Conservation (phyloP, 805 yeast species). For the Starmerella bombi region DNA sequence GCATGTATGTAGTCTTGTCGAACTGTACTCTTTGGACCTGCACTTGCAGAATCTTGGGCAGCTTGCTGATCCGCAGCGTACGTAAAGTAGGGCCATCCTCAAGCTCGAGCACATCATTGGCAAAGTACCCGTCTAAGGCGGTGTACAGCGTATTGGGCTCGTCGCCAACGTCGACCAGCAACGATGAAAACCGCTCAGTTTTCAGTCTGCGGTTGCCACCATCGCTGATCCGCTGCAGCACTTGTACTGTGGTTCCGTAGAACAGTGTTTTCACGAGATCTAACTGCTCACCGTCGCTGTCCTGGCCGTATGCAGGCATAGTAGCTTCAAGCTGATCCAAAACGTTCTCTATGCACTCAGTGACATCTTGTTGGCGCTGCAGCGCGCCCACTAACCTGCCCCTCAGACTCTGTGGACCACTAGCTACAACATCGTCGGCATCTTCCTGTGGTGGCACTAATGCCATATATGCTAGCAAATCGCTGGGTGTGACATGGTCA, state of each 20-base stretch:
- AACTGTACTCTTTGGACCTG: constrained; percentile 91
- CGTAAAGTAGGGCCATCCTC: constrained; percentile 62
- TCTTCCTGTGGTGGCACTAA: constrained; percentile 34
- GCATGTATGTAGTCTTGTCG: constrained; percentile 57
- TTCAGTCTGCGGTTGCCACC: constrained; percentile 37
- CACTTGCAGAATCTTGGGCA: constrained; percentile 76
- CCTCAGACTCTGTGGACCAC: constrained; percentile 2
- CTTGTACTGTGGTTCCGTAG: constrained; percentile 75
- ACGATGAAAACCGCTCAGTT: constrained; percentile 63
- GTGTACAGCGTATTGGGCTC: constrained; percentile 84
- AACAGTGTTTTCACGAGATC: constrained; percentile 72
- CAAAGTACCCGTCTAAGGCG: constrained; percentile 73
- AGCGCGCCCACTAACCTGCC: constrained; percentile 15
- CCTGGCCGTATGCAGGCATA: constrained; percentile 35
- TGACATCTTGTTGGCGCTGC: constrained; percentile 81
- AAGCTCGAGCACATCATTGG: constrained; percentile 52
- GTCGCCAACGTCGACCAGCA: constrained; percentile 75
- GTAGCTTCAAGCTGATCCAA: constrained; percentile 72
- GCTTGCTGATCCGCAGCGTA: constrained; percentile 50
- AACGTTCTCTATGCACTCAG: constrained; percentile 93
- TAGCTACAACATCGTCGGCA: constrained; percentile 17
- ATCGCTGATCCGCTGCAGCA: constrained; percentile 32
- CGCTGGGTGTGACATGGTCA: constrained; percentile 65
- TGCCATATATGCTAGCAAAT: constrained; percentile 77
- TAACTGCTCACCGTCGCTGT: constrained; percentile 54